Evolutionary conservation across 108 stramenopile species (phyloP), one percentile per base, ranked within the genome.

Genomic region (Fragilariopsis cylindrus): DNA sequence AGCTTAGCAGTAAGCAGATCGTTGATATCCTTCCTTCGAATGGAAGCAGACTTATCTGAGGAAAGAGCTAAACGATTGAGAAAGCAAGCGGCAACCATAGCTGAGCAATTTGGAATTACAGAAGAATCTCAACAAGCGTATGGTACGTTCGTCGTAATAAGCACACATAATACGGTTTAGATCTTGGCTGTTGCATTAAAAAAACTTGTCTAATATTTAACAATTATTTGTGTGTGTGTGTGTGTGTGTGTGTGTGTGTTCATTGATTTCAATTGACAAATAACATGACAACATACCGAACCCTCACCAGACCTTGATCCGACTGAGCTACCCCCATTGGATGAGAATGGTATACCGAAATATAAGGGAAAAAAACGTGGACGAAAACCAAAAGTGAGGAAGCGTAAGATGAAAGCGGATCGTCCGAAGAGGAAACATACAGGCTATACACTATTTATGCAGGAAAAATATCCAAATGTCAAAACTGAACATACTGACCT

Each of bases 281-380:
- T 15, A 12, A 53, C 12, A n/a, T 53, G n/a, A 12, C 12, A 53
- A n/a, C 2, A 21, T 62, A 13, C 15, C 18, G 16, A 18, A 21
- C 30, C 30, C 30, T 30, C 30, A 30, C 19, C 6, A 68, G 52
- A 50, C 3, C 18, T 52, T 13, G 65, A 75, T 69, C 71, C 79
- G 12, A 54, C 42, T 21, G 65, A 85, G 60, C 19, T 83, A 60
- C 65, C 85, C 5, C 85, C 85, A 2, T 50, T 83, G 42, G 82
- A 86, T 57, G 85, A 83, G 58, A 72, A 83, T 44, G 85, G 85
- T 3, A 30, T 76, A 40, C 85, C 85, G 11, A 86, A 86, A 62
- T 86, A 86, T 68, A 79, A 76, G 67, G 85, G 85, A 5, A 81
- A 81, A 62, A 86, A 86, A 65, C 79, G 85, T 5, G 85, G 85